Evolutionary conservation across 2,329 filamentous ascomycete genomes (phyloP), one percentile per base, ranked within the genome.

Genomic region (Fusarium siculi): DNA sequence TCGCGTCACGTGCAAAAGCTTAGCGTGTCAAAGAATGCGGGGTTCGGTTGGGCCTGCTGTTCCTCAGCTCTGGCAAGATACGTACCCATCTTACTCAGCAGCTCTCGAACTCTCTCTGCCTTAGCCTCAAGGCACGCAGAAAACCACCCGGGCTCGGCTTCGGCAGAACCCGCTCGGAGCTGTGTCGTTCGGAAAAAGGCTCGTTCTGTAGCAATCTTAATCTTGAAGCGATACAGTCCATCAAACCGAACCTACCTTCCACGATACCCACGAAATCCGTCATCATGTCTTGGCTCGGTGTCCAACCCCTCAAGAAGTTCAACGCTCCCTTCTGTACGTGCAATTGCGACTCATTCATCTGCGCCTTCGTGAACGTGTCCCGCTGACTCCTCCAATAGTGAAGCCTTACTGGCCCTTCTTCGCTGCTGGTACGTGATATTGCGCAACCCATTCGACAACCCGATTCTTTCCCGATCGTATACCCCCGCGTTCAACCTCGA

Each of bases 401-500:
- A 90, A 90, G 89, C 95, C 96, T 79, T 92, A 97, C 92, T 91
- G 90, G 84, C 96, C 96, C 79, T 98, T 98, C 91, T 96, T 95
- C 89, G 88, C 89, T 85, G 96, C 96, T 83, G 95, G 96, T 97
- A 96, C 82, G 93, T 88, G 63, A 72, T 76, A 77, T 68, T 72
- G 59, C 64, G 71, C 67, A 58, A 34, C 55, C 58, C 43, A 49
- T 34, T 59, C 70, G 64, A 70, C 73, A 57, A 74, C 44, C 40
- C 37, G 58, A 46, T 37, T 44, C 53, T 39, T 44, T 44, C 54
- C 66, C 64, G 68, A 70, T 56, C 30, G 23, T 54, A 37, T 9
- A 44, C 63, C 50, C 47, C 49, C 53, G 61, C 53, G 32, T 60
- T 57, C 67, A 63, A 58, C 53, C 59, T 52, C 57, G 68, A 77